phyloP scores from a whole-genome alignment of 1,139 yeast genomes.

The Taiozyma onychis region DNA sequence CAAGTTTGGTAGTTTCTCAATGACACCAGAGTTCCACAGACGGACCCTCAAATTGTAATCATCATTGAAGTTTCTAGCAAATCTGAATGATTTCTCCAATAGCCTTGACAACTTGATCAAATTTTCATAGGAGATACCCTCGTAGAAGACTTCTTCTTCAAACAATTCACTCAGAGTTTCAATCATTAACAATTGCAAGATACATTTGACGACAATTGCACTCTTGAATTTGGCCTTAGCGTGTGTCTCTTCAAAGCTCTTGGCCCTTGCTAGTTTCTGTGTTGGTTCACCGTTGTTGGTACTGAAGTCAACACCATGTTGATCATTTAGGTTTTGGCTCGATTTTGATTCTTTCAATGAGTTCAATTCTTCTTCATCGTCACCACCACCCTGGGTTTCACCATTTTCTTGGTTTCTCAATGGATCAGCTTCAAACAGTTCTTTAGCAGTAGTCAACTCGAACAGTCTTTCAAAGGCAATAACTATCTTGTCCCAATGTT shows the following conservation, averaged over 20 bases:
- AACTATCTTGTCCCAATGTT: conserved; percentile 74
- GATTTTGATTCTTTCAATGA: conserved; percentile 1
- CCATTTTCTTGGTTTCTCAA: conserved; percentile 25
- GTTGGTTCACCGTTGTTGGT: conserved; percentile 6
- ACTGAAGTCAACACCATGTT: conserved; percentile 18
- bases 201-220: conserved; percentile 86
- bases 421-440: conserved; percentile 72
- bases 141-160: conserved; percentile 61
- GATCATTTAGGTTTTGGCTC: conserved; percentile 16
- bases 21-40: conserved; percentile 87
- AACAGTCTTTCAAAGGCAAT: conserved; percentile 63
- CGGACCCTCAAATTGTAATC: conserved; percentile 82
- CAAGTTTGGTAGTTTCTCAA: conserved; percentile 87
- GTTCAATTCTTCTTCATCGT: neutral
- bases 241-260: conserved; percentile 26
- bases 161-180: conserved; percentile 80
- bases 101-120: conserved; percentile 55
- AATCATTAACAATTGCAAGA: conserved; percentile 81
- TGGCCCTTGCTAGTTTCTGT: neutral
- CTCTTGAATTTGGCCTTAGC: conserved; percentile 48
- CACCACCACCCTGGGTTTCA: conserved; percentile 19
- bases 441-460: conserved; percentile 79
- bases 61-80: conserved; percentile 83
- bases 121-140: conserved; percentile 58
- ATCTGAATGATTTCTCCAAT: conserved; percentile 65